Percentiles rank a stretch among this genome's conserved stretches.
These are phyloP conservation scores for Candida stauntonica DNA, from an alignment of 805 yeast genomes.

Conservation along the genomic window DNA sequence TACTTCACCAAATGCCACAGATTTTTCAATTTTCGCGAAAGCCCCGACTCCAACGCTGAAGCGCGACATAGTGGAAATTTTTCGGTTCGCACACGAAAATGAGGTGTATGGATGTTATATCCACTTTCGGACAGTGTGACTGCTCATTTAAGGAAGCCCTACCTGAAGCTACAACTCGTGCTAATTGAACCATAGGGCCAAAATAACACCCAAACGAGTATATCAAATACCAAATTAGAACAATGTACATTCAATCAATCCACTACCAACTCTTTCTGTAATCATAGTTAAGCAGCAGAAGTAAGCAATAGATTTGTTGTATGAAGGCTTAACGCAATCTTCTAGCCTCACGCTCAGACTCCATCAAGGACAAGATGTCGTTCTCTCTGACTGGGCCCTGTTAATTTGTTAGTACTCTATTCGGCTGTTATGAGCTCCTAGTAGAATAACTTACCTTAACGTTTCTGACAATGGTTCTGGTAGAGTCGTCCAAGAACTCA, in stretches of 20 bases:
- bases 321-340: slow-evolving; percentile 67
- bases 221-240: slow-evolving; percentile 16
- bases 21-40: slow-evolving; percentile 4
- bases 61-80: background rate
- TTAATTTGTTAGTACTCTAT: slow-evolving; percentile 2
- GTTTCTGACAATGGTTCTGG: slow-evolving; percentile 96
- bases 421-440: background rate
- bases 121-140: slow-evolving; percentile 15
- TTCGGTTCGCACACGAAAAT: slow-evolving; percentile 10
- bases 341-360: slow-evolving; percentile 99
- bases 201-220: background rate
- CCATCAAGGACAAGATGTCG: slow-evolving; percentile 98
- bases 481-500: slow-evolving; percentile 91
- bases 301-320: slow-evolving; percentile 19
- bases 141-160: slow-evolving; percentile 12
- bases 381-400: slow-evolving; percentile 93
- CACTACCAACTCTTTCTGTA: slow-evolving; percentile 13
- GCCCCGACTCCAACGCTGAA: background rate
- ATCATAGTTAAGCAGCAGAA: slow-evolving; percentile 15
- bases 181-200: too few species aligned
- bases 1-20: background rate
- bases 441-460: slow-evolving; percentile 47
- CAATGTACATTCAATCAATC: slow-evolving; percentile 28
- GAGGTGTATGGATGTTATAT: slow-evolving; percentile 13
- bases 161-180: too few species aligned